Base-by-base conservation (phyloP, 164 flowering plant species). In the Magnolia sinica region DNA sequence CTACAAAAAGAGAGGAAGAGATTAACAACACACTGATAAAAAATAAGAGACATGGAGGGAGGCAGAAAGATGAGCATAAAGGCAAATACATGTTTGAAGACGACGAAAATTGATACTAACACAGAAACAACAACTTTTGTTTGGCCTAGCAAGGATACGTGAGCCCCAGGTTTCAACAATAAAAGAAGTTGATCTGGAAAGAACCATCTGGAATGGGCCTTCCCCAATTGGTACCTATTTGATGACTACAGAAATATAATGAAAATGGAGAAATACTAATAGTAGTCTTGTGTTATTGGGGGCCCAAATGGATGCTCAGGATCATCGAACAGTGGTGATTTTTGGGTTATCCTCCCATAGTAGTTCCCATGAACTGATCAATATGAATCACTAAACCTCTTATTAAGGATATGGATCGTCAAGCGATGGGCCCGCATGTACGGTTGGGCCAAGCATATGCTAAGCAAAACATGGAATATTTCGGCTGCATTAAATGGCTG, bases 1-100 rank as follows among this genome's bases (percentile, higher is more conserved):
- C 98, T 94, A 77, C 71, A 78, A 76, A 72, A 55, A 65, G n/a
- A 55, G 23, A 8, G 37, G 75, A 73, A 29, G 61, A 18, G 8
- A 73, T 70, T 8, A 20, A 52, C 55, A 49, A 49, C 13, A 55
- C 13, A n/a, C 24, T n/a, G 58, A 13, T 70, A 2, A 50, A 31
- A 50, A 70, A 50, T 70, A 50, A 70, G 22, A 50, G 24, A 29
- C 59, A 27, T 7, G 22, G 50, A 9, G 31, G 37, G 27, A 6
- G 55, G 9, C 20, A 49, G 18, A 73, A 52, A 18, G 20, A 55
- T 73, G 19, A n/a, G 66, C 24, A 59, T 23, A 73, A 55, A 5
- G 50, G 55, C 4, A 73, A 23, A 20, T 22, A 13, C 50, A 68
- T 68, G 68, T n/a, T 49, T 22, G 20, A 65, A 65, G 24, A 6